Evolutionary conservation across 371 early-diverging fungal genomes (phyloP).

Genomic region (Mucor saturninus): DNA sequence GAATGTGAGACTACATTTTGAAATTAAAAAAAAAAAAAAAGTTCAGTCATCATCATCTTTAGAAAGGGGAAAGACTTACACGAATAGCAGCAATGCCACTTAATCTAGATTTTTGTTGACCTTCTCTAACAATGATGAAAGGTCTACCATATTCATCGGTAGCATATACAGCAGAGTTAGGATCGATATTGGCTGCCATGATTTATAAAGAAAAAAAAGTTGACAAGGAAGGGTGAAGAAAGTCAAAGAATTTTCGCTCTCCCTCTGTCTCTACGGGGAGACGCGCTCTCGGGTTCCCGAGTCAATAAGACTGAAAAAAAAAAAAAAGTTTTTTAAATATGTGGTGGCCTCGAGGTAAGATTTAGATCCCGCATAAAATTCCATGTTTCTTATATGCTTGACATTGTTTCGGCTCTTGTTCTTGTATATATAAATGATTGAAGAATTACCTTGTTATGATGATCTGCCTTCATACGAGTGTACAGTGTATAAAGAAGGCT

Average conservation of each 20-base stretch:
- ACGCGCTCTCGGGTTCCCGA: constrained; percentile 4
- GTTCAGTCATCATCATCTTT: constrained; percentile 2
- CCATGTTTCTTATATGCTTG: not conserved
- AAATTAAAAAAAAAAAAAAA: not conserved
- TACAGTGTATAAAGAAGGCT: constrained; percentile 43
- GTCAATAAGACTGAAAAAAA: not conserved
- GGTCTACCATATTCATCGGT: constrained; percentile 97
- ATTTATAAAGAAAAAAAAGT: not conserved
- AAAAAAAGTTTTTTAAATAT: not conserved
- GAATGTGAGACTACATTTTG: constrained; percentile 92
- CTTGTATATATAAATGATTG: not conserved
- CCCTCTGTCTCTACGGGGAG: not conserved
- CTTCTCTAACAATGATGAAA: constrained; percentile 95
- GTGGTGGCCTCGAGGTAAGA: not conserved
- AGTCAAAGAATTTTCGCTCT: constrained; percentile 1
- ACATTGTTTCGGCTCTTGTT: not conserved
- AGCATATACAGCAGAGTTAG: constrained; percentile 64
- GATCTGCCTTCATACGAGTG: constrained; percentile 35
- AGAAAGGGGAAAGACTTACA: constrained; percentile 57
- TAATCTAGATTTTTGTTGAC: constrained; percentile 86
- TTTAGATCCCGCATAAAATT: constrained; percentile 1
- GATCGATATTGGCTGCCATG: constrained; percentile 32
- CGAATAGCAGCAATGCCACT: constrained; percentile 92
- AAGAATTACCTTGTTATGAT: not conserved
- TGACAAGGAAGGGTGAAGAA: constrained; percentile 1